Evolutionary conservation across 1,139 yeast species (phyloP).

Genomic region (Suhomyces coccinellae): DNA sequence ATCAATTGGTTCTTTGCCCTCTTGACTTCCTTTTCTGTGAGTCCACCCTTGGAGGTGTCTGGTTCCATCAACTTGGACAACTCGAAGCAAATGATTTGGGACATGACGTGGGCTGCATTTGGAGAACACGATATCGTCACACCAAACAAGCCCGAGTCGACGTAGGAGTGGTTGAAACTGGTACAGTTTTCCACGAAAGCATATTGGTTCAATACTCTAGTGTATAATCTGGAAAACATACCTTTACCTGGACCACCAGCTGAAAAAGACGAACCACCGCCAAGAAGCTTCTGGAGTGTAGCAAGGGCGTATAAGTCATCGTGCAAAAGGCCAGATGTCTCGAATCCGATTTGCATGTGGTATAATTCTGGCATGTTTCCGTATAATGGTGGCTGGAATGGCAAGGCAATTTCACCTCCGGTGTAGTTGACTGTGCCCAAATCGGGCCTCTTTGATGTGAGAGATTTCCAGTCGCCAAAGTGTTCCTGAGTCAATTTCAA

Average conservation of each 20-base stretch:
- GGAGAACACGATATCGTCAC: conserved; percentile 83
- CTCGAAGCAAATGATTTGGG: conserved; percentile 80
- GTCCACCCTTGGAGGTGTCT: conserved; percentile 57
- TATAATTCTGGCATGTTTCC: conserved; percentile 79
- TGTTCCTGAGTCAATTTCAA: conserved; percentile 60
- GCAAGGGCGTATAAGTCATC: conserved; percentile 92
- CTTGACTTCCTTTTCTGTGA: conserved; percentile 69
- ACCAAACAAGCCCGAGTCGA: conserved; percentile 91
- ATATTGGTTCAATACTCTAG: conserved; percentile 86
- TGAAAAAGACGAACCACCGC: conserved; percentile 96
- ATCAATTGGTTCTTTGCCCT: conserved; percentile 92
- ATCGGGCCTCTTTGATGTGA: conserved; percentile 31
- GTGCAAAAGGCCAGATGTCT: conserved; percentile 80
- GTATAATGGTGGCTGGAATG: conserved; percentile 64
- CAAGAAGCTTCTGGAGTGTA: conserved; percentile 85
- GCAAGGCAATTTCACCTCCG: conserved; percentile 76
- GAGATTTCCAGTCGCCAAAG: conserved; percentile 60
- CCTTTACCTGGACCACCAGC: conserved; percentile 99
- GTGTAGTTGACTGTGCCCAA: conserved; percentile 59
- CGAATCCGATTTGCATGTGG: conserved; percentile 85
- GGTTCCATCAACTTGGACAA: conserved; percentile 59
- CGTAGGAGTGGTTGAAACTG: conserved; percentile 86
- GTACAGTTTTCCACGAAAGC: conserved; percentile 89
- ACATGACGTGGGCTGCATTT: conserved; percentile 78
- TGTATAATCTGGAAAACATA: conserved; percentile 92